Evolutionary conservation across 2,329 filamentous ascomycete species (phyloP), one percentile per base, ranked within the genome.

Genomic region (Alternaria triticina): DNA sequence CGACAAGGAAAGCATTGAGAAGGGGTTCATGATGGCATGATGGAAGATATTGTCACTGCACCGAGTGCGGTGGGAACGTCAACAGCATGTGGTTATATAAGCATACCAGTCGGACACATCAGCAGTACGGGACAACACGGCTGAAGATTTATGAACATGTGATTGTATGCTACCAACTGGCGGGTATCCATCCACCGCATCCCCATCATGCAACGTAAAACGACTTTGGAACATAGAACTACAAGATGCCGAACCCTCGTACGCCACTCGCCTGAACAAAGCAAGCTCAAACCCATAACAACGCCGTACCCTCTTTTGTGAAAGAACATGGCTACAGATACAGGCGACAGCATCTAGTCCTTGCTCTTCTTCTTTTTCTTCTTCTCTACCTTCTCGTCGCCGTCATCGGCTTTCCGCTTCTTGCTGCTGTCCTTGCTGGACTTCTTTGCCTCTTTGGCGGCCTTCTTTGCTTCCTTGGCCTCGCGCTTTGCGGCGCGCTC

Each of bases 291-390:
- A 69, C 54, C 59, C 62, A 52, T 52, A 59, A 59, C 59, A 68
- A 68, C 67, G 67, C 67, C 67, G 45, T 58, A 56, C 65, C 68
- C 66, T 57, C 63, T 70, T 67, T 67, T 55, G 59, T 56, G 9
- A 28, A 51, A 47, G 33, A 54, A 69, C 56, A 66, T 64, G 65
- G 61, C 59, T 51, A 65, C 57, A 51, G 64, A 56, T 62, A 63
- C 57, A 64, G 17, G 56, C 61, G 62, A 65, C 62, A 36, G 51
- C 36, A 51, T 71, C 70, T 80, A 80, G 27, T 71, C 77, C 75
- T 80, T 79, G 75, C 72, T 80, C 85, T 90, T 90, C 77, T 86
- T 84, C 82, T 88, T 88, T 81, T 88, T 88, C 79, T 91, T 86
- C 82, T 91, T 86, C 82, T 91, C 87, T 0, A 54, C 52, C 49